These are phyloP conservation scores for Arthrinium puccinioides DNA, from an alignment of 2,329 filamentous ascomycete species.

Conservation along the genomic window DNA sequence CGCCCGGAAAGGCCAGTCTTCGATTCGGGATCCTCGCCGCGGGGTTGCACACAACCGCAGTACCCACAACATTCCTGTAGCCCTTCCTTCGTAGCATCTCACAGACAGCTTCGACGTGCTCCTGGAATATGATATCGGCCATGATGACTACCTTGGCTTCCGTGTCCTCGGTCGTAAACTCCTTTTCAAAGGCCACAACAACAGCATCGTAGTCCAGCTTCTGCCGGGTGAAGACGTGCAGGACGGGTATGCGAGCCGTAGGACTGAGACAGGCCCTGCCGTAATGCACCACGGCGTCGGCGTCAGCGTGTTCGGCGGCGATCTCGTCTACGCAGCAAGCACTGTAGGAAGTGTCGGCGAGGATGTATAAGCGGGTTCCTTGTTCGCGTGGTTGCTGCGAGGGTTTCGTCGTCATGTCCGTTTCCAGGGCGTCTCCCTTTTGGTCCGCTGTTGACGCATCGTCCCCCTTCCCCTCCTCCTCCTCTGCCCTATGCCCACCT, in stretches of 20 bases:
- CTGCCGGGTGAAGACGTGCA: conserved; percentile 82
- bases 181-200: conserved; percentile 54
- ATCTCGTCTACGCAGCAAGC: conserved; percentile 97
- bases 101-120: conserved; percentile 59
- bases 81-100: conserved; percentile 49
- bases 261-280: conserved; percentile 88
- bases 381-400: background rate
- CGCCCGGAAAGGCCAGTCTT: conserved; percentile 37
- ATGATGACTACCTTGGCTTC: conserved; percentile 66
- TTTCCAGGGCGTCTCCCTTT: background rate
- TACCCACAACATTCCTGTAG: conserved; percentile 64
- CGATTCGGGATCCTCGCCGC: conserved; percentile 79
- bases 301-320: conserved; percentile 85
- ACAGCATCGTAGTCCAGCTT: conserved; percentile 56
- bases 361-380: conserved; percentile 59
- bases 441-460: conserved; percentile 1
- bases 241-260: conserved; percentile 76
- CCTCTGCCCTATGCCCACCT: no score
- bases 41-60: conserved; percentile 70
- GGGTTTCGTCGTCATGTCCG: conserved; percentile 4
- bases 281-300: conserved; percentile 90
- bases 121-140: conserved; percentile 82
- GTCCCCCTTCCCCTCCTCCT: conserved; percentile 5
- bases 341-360: conserved; percentile 94
- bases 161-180: conserved; percentile 52